Evolutionary conservation across 345 rosid genomes (phyloP).

Genomic region (Citropsis articulata): DNA sequence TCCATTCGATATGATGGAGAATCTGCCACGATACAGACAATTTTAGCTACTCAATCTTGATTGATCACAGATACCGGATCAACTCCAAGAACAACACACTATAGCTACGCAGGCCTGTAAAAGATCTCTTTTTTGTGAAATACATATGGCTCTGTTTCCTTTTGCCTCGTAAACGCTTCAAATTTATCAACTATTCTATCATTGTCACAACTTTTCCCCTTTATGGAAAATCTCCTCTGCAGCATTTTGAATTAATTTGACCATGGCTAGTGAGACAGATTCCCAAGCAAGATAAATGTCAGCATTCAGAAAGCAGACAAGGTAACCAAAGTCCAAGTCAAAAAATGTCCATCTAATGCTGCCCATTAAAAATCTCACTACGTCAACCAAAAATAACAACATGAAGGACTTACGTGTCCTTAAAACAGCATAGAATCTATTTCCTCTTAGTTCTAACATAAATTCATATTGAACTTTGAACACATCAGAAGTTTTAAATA

Average conservation of each 20-base stretch:
- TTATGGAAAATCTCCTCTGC: background rate
- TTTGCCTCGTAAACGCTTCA: background rate
- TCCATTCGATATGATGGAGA: background rate
- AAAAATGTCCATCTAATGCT: background rate
- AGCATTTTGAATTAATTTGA: background rate
- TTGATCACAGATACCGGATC: background rate
- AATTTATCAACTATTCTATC: background rate
- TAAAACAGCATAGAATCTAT: background rate
- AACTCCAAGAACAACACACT: background rate
- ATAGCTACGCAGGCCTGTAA: background rate
- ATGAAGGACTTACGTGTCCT: background rate
- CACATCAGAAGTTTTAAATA: background rate
- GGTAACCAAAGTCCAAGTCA: background rate
- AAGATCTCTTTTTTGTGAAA: too few species aligned
- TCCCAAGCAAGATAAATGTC: background rate
- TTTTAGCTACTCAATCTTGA: background rate
- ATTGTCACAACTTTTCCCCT: background rate
- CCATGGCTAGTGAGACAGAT: background rate
- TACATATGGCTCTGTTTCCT: background rate
- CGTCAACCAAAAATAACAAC: background rate
- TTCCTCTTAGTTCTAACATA: background rate
- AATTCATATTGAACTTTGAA: background rate
- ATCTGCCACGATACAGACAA: background rate
- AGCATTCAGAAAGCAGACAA: background rate
- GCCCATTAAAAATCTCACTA: background rate